Percentiles rank a stretch among this genome's conserved stretches.
Evolutionary conservation across 768 basidiomycete species (phyloP).

Genomic region (Xanthoconium purpureum): DNA sequence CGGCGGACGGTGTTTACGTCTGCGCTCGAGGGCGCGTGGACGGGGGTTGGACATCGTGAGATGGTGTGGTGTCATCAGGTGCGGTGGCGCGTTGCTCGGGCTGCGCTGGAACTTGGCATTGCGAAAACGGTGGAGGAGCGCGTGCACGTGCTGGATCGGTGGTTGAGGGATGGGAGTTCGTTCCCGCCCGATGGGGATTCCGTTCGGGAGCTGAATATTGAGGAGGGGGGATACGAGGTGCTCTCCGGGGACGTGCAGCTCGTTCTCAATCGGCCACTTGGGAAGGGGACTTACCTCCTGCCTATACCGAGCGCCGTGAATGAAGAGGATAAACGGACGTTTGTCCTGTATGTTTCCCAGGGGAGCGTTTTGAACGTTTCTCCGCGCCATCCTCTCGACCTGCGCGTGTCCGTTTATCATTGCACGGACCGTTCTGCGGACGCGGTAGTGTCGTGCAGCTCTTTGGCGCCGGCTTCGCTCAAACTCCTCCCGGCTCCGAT

Average conservation of each 20-base stretch:
- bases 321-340: slow-evolving; percentile 24
- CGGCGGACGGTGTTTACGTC: slow-evolving; percentile 77
- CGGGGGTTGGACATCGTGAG: slow-evolving; percentile 91
- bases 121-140: slow-evolving; percentile 22
- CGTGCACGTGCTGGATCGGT: slow-evolving; percentile 49
- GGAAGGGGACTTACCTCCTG: slow-evolving; percentile 48
- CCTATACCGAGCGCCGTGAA: slow-evolving; percentile 30
- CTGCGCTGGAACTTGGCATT: slow-evolving; percentile 65
- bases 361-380: slow-evolving; percentile 52
- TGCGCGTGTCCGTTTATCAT: slow-evolving; percentile 45
- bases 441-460: slow-evolving; percentile 33
- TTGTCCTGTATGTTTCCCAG: slow-evolving; percentile 59
- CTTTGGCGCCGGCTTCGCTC: slow-evolving; percentile 45
- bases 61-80: slow-evolving; percentile 99
- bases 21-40: slow-evolving; percentile 88
- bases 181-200: slow-evolving; percentile 32
- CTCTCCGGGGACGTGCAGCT: slow-evolving; percentile 40
- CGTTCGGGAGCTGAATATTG: slow-evolving; percentile 9
- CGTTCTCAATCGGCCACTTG: slow-evolving; percentile 41
- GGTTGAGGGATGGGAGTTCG: slow-evolving; percentile 64
- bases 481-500: slow-evolving; percentile 64
- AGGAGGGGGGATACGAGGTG: slow-evolving; percentile 30
- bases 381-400: slow-evolving; percentile 45
- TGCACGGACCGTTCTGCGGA: slow-evolving; percentile 37
- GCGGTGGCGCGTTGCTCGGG: slow-evolving; percentile 81